Conservation (phyloP, 2,329 filamentous ascomycete species). For the Ceratocystis smalleyi region DNA sequence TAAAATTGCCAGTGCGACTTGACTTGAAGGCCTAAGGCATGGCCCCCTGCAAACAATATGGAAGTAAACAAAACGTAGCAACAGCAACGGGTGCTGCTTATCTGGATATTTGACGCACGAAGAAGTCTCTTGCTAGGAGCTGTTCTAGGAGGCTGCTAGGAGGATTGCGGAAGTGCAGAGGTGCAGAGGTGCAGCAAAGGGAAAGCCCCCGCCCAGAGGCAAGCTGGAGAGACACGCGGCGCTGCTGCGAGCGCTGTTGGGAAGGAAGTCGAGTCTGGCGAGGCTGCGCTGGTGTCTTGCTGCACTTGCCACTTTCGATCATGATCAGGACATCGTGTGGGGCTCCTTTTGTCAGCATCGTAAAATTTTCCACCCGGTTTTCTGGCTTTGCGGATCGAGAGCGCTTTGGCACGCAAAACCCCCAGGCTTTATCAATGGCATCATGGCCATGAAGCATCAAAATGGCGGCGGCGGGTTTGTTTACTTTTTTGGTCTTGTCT, state of each 20-base stretch:
- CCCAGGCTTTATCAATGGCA: background rate
- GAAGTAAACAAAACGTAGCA: background rate
- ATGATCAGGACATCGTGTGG: too few species aligned
- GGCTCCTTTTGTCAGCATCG: too few species aligned
- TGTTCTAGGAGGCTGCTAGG: background rate
- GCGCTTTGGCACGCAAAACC: too few species aligned
- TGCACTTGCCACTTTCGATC: too few species aligned
- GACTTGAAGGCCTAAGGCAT: background rate
- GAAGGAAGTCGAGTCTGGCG: too few species aligned
- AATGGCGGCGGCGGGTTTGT: background rate
- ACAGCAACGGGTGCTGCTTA: background rate
- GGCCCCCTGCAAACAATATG: background rate
- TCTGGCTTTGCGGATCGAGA: too few species aligned
- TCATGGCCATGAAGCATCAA: background rate
- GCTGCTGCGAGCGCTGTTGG: too few species aligned
- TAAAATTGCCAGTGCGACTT: background rate
- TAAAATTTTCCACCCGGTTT: too few species aligned
- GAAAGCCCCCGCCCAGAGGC: too few species aligned
- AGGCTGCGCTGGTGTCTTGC: too few species aligned
- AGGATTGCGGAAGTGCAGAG: background rate
- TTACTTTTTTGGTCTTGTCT: background rate
- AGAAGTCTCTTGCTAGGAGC: background rate
- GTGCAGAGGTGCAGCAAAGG: background rate
- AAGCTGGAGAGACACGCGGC: too few species aligned
- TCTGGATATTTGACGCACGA: background rate